A percentile compares a stretch with the other conserved stretches of the same genome.
phyloP scores from a whole-genome alignment of 257 asterid species.

The Nicotiana otophora region DNA sequence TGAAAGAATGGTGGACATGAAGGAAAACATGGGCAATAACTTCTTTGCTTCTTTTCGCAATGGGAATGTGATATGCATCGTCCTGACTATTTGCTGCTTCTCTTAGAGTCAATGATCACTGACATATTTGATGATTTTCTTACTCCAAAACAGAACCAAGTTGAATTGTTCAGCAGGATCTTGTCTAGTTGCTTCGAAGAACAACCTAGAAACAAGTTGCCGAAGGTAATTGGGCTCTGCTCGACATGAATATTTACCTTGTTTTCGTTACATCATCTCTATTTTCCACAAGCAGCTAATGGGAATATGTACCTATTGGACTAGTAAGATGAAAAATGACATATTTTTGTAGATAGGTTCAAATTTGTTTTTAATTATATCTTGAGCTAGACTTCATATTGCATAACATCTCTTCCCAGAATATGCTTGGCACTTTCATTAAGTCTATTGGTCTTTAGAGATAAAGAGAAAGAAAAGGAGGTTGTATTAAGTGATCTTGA shows the following conservation, averaged over 20 bases:
- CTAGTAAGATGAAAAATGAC: not conserved
- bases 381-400: not conserved
- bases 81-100: not conserved
- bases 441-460: not conserved
- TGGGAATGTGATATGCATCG: conserved; percentile 46
- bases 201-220: conserved; percentile 41
- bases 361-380: not conserved
- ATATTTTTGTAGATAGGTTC: not conserved
- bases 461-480: not conserved
- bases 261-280: not conserved
- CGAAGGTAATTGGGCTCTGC: conserved; percentile 43
- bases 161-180: conserved; percentile 39
- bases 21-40: conserved; percentile 65
- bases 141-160: conserved; percentile 44
- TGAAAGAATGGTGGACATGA: conserved; percentile 55
- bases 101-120: not conserved
- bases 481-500: not conserved
- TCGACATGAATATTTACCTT: not conserved
- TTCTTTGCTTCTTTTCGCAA: conserved; percentile 40
- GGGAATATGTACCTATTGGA: not conserved
- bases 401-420: not conserved
- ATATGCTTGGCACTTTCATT: not conserved
- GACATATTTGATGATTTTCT: not conserved
- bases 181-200: conserved; percentile 63
- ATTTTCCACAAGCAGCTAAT: not conserved